Evolutionary conservation across 225 moss, liverwort and hornwort species (phyloP).

Genomic region (Polytrichum commune): DNA sequence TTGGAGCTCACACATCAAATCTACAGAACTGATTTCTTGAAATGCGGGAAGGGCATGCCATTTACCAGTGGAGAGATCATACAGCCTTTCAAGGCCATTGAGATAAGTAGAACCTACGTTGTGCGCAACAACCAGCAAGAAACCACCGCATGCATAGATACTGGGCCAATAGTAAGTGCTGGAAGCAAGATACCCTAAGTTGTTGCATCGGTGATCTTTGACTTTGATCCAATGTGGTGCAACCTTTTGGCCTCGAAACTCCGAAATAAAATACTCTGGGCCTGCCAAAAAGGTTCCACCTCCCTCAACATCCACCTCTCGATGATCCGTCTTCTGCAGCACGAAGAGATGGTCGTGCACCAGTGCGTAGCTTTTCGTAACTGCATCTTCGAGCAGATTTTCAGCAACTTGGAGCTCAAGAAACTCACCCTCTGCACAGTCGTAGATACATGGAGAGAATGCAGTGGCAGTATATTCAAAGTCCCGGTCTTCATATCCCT

Average conservation of each 20-base stretch:
- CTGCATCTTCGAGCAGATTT: not conserved
- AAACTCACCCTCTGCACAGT: not conserved
- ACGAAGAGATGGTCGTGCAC: slow-evolving; percentile 6
- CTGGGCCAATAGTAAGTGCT: not conserved
- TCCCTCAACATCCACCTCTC: not conserved
- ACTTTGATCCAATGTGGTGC: not conserved
- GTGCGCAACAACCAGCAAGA: slow-evolving; percentile 8
- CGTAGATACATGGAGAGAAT: not conserved
- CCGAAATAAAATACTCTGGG: not conserved
- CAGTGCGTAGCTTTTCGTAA: not conserved
- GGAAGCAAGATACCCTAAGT: not conserved
- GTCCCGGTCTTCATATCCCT: not conserved
- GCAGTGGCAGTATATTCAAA: not conserved
- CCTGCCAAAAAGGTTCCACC: not conserved
- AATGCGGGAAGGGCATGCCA: not conserved
- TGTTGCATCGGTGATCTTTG: not conserved
- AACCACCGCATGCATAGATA: not conserved
- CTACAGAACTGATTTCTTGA: not conserved
- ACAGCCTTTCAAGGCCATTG: not conserved
- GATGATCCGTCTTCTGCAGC: not conserved
- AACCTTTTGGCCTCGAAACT: not conserved
- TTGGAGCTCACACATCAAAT: slow-evolving; percentile 3
- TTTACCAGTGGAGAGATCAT: not conserved
- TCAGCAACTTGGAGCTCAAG: slow-evolving; percentile 1
- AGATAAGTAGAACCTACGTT: not conserved